These are phyloP conservation scores for Verticillium klebahnii DNA, from an alignment of 2,329 filamentous ascomycete species.

Conservation along the genomic window DNA sequence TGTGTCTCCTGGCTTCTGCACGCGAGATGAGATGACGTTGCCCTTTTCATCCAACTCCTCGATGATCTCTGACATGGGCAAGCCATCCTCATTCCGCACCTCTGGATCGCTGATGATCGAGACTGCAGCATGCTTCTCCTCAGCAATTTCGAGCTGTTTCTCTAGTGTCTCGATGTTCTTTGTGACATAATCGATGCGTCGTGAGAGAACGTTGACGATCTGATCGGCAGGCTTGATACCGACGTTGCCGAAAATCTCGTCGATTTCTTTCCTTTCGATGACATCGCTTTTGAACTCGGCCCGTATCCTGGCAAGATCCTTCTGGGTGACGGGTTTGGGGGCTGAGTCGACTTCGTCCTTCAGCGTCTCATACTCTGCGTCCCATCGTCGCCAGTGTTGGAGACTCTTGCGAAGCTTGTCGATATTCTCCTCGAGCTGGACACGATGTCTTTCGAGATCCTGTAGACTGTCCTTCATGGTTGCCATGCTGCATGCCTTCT, in stretches of 20 bases:
- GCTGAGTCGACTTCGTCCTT: conserved; percentile 71
- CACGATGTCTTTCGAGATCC: conserved; percentile 70
- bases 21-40: conserved; percentile 67
- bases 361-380: conserved; percentile 85
- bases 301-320: conserved; percentile 55
- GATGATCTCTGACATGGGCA: conserved; percentile 84
- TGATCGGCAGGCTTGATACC: conserved; percentile 52
- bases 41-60: conserved; percentile 90
- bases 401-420: conserved; percentile 69
- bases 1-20: conserved; percentile 63
- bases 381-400: conserved; percentile 85
- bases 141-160: conserved; percentile 64
- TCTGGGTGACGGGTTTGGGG: conserved; percentile 38
- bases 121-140: conserved; percentile 65
- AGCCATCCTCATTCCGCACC: conserved; percentile 59
- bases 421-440: conserved; percentile 71
- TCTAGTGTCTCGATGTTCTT: conserved; percentile 73
- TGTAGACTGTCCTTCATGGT: conserved; percentile 47
- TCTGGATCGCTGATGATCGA: conserved; percentile 56
- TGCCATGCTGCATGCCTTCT: conserved; percentile 27
- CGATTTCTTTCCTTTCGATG: conserved; percentile 52
- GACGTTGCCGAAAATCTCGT: conserved; percentile 40
- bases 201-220: conserved; percentile 62
- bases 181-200: conserved; percentile 84
- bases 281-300: conserved; percentile 58